phyloP scores from a whole-genome alignment of 306 rosid species.

The Medicago arabica region DNA sequence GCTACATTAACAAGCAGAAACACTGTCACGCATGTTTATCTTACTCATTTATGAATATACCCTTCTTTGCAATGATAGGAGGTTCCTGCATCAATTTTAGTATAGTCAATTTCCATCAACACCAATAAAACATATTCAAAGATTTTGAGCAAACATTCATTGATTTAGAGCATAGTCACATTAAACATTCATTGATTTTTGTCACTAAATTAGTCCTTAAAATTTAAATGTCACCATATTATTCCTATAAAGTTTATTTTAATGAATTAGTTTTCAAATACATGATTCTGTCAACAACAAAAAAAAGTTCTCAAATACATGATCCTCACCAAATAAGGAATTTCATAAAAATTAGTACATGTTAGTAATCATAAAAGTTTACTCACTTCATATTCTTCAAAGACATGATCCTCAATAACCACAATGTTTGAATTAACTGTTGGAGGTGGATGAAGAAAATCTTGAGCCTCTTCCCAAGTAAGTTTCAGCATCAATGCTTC shows the following conservation, averaged over 20 bases:
- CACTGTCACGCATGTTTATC: conserved; percentile 25
- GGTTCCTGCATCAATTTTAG: conserved; percentile 67
- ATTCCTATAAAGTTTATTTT: too few species aligned
- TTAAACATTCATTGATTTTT: not conserved
- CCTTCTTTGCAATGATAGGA: conserved; percentile 81
- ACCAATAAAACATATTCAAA: too few species aligned
- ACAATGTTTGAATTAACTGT: conserved; percentile 71
- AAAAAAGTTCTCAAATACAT: too few species aligned
- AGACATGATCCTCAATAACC: conserved; percentile 72
- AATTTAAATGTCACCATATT: not conserved
- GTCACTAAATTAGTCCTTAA: not conserved
- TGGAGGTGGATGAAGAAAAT: conserved; percentile 82
- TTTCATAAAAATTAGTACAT: not conserved
- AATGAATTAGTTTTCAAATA: too few species aligned
- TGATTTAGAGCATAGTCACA: not conserved
- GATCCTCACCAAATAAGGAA: too few species aligned
- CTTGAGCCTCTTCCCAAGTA: conserved; percentile 89
- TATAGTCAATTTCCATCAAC: not conserved
- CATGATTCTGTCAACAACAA: too few species aligned
- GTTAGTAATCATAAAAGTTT: not conserved
- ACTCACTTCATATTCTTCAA: conserved; percentile 90
- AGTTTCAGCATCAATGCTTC: conserved; percentile 76
- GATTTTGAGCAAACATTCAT: too few species aligned
- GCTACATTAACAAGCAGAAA: conserved; percentile 7
- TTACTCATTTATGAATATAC: conserved; percentile 75